Evolutionary conservation across 345 rosid genomes (phyloP), one percentile per base, ranked within the genome.

Genomic region (Bretschneidera sinensis): DNA sequence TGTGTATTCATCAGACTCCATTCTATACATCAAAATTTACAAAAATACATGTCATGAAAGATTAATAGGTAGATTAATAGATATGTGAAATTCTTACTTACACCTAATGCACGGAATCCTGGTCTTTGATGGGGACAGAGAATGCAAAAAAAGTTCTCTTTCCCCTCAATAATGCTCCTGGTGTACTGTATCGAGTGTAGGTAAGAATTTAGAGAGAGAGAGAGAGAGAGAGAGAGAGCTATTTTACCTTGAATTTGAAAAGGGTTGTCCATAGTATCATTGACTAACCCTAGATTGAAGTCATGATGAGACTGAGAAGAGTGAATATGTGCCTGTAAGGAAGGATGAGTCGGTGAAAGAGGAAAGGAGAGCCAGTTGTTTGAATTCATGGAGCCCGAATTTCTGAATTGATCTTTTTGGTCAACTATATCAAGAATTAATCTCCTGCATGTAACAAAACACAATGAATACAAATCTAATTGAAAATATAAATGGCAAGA

Each of bases 301-400:
- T n/a, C n/a, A n/a, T 90, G 97, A 61, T 86, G 85, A 60, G 86
- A 48, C 23, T 88, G 94, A 60, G 91, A 69, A n/a, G 92, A 24
- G 54, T 89, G 88, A 8, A 89, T 74, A 65, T 87, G 91, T 54
- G 85, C 60, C 31, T 83, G 94, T 72, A 89, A 57, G 31, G 96
- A 75, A 57, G 96, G 59, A 65, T 84, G 85, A 39, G 82, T 76
- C 9, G 96, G 97, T 68, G 96, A 91, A 61, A 88, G 88, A 14
- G 99, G 97, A 66, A 94, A 94, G 0, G 96, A 85, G 21, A 94
- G 97, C 97, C 99, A 94, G 83, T 91, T 94, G 82, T 94, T 94
- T 60, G 99, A 76, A 78, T 90, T 94, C 97, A 88, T 88, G 35
- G 85, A 81, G 24, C 79, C 72, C 67, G 45, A 70, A 23, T 0